Conservation (phyloP, 148 eudicot species). For the Chenopodium quinoa region DNA sequence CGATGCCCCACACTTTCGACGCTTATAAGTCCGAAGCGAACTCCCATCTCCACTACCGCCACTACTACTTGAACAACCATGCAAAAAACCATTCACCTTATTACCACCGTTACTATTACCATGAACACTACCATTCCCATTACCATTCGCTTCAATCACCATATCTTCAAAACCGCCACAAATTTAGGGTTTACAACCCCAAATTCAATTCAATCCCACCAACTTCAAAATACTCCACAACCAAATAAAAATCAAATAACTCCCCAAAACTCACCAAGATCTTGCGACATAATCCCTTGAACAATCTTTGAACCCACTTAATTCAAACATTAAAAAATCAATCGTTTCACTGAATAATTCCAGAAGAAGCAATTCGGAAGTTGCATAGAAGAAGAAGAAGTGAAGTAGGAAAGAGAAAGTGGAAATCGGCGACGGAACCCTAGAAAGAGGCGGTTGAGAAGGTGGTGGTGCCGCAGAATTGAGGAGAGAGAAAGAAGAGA, state of each 20-base stretch:
- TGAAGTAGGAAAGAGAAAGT: not conserved
- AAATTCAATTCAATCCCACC: not conserved
- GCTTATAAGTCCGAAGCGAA: slow-evolving; percentile 41
- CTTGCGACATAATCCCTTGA: not conserved
- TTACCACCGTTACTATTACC: not conserved
- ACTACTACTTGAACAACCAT: slow-evolving; percentile 35
- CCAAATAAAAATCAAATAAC: not conserved
- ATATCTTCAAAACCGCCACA: not conserved
- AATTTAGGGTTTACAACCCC: slow-evolving; percentile 9
- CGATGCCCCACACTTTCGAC: slow-evolving; percentile 33
- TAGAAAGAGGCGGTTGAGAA: not conserved
- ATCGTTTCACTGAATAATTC: too few relatives aligned
- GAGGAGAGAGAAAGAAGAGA: not conserved
- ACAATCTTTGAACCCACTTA: not conserved
- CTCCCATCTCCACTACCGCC: slow-evolving; percentile 18
- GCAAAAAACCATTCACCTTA: slow-evolving; percentile 15
- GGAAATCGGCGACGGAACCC: not conserved
- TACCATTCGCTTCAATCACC: slow-evolving; percentile 19
- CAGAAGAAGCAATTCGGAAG: not conserved
- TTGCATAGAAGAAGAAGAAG: not conserved
- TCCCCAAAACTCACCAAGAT: not conserved
- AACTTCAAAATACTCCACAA: not conserved
- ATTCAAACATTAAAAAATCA: not conserved
- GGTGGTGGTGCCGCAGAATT: not conserved
- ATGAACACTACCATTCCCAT: not conserved